A percentile compares a stretch with the other conserved stretches of the same genome.
Conservation (phyloP, 2,329 filamentous ascomycete genomes). For the Dothiorella sarmentorum region DNA sequence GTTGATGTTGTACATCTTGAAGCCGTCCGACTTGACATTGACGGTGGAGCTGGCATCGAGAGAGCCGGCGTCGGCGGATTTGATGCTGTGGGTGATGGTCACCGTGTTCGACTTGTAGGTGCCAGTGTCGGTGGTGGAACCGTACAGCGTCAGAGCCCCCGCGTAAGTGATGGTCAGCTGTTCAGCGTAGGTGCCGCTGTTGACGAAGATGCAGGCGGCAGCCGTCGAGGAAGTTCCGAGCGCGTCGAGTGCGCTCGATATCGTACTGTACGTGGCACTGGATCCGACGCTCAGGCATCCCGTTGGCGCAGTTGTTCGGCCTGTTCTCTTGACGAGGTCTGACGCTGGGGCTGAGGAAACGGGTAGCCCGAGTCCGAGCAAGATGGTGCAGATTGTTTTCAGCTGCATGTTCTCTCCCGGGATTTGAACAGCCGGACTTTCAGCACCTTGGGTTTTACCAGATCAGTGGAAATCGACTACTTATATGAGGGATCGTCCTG, state of each 20-base stretch:
- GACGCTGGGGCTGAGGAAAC: background rate
- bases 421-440: too few relatives aligned
- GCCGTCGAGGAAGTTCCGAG: conserved; percentile 51
- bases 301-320: conserved; percentile 45
- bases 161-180: conserved; percentile 54
- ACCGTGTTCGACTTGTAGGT: conserved; percentile 56
- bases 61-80: conserved; percentile 33
- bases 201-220: conserved; percentile 60
- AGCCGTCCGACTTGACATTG: conserved; percentile 47
- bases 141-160: conserved; percentile 55
- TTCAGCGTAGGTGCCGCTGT: conserved; percentile 58
- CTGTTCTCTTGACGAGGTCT: background rate
- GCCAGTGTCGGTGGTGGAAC: conserved; percentile 53
- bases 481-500: background rate
- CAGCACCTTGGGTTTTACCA: too few relatives aligned
- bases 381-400: background rate
- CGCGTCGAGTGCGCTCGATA: conserved; percentile 58
- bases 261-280: conserved; percentile 42
- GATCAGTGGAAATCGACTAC: too few relatives aligned
- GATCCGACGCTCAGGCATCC: conserved; percentile 51
- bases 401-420: background rate
- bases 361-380: background rate
- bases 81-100: conserved; percentile 49
- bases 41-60: conserved; percentile 56
- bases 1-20: conserved; percentile 63